These are phyloP conservation scores for Myxozyma nipponensis DNA, from an alignment of 805 yeast species.

Conservation along the genomic window DNA sequence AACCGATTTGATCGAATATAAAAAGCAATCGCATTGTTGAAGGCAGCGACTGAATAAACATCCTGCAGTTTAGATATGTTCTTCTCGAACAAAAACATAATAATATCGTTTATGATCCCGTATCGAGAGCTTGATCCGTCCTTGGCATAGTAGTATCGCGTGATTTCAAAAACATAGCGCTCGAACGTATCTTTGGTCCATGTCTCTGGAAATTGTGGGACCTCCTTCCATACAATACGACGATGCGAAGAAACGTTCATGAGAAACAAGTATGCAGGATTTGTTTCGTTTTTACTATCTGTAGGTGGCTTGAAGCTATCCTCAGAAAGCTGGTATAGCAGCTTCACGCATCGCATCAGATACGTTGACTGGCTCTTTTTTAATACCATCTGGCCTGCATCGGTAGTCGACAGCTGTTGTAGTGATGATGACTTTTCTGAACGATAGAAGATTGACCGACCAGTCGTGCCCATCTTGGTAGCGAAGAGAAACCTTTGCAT, in stretches of 20 bases:
- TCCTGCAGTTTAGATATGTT: not conserved
- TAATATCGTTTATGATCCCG: constrained; percentile 4
- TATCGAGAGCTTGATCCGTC: not conserved
- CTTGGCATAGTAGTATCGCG: constrained; percentile 3
- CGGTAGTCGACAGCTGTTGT: not conserved
- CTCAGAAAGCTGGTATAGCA: not conserved
- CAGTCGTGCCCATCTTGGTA: not conserved
- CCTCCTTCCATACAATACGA: constrained; percentile 1
- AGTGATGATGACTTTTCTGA: not conserved
- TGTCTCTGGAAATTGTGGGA: constrained; percentile 3
- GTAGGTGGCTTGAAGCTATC: not conserved
- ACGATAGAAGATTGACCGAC: not conserved
- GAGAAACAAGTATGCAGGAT: not conserved
- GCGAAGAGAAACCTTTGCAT: not conserved
- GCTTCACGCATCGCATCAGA: not conserved
- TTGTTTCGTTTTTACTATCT: not conserved
- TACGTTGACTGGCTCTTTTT: no score
- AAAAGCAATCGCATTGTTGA: constrained; percentile 12
- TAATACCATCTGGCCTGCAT: not conserved
- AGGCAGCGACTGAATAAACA: constrained; percentile 2
- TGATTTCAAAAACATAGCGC: constrained; percentile 2
- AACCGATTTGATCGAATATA: not conserved
- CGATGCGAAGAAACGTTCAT: not conserved
- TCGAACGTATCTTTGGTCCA: constrained; percentile 3
- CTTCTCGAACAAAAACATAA: constrained; percentile 1